A percentile compares a stretch with the other conserved stretches of the same genome.
phyloP scores from a whole-genome alignment of 345 rosid genomes.

The Eucalyptus coolabah region DNA sequence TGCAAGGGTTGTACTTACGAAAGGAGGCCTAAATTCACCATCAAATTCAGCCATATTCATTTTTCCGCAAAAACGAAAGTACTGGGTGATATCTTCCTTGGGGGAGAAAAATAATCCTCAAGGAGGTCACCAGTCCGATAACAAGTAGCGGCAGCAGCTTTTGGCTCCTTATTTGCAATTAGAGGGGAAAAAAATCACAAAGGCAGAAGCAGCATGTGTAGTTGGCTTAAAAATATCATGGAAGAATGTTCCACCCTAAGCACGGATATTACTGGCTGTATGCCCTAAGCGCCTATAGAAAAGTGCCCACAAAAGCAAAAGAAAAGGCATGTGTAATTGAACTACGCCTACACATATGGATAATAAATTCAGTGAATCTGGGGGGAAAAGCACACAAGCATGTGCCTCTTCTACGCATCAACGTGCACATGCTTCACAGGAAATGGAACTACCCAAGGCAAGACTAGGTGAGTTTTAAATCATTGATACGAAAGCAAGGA shows the following conservation, averaged over 20 bases:
- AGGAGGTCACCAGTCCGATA: not conserved
- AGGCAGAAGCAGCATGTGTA: not conserved
- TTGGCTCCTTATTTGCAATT: not conserved
- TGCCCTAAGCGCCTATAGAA: not conserved
- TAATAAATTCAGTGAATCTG: not conserved
- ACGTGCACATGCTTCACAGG: not conserved
- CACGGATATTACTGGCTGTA: not conserved
- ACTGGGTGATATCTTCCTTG: not conserved
- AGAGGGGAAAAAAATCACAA: not conserved
- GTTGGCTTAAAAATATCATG: not conserved
- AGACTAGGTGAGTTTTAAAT: not conserved
- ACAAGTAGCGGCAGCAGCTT: not conserved
- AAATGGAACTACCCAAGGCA: not conserved
- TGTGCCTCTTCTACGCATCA: not conserved
- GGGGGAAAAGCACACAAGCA: not conserved
- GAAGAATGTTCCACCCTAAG: not conserved
- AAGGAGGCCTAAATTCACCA: not conserved
- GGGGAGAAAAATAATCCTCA: not conserved
- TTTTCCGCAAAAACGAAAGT: not conserved
- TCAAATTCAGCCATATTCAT: not conserved
- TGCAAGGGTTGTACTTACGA: not conserved
- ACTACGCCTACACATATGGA: not conserved
- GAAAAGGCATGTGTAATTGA: not conserved
- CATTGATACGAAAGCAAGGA: not conserved
- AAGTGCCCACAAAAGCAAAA: not conserved